A percentile compares a stretch with the other conserved stretches of the same genome.
Evolutionary conservation across 768 basidiomycete species (phyloP).

Genomic region (Sarcomyxa edulis): DNA sequence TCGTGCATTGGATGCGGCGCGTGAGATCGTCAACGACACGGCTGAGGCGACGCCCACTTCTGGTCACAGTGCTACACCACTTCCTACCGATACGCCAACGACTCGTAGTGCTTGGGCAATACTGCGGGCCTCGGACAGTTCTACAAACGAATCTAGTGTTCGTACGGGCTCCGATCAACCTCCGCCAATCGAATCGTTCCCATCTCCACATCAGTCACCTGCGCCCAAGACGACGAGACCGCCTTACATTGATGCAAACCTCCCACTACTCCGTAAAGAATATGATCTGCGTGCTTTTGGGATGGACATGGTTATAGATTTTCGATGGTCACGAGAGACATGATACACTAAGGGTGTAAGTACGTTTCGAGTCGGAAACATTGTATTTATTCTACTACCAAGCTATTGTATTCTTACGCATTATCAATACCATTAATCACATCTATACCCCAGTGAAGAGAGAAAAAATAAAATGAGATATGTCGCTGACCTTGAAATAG

Average conservation of each 20-base stretch:
- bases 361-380: too few relatives aligned
- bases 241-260: constrained; percentile 7
- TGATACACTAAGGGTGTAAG: too few relatives aligned
- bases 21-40: too few relatives aligned
- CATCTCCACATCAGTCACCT: constrained; percentile 1
- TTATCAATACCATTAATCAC: too few relatives aligned
- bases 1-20: constrained; percentile 9
- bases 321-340: constrained; percentile 73
- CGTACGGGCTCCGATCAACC: neutral
- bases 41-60: neutral
- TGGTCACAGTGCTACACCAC: too few relatives aligned
- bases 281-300: constrained; percentile 74
- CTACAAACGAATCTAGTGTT: neutral
- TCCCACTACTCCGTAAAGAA: constrained; percentile 38
- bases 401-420: too few relatives aligned
- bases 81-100: constrained; percentile 1
- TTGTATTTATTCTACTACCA: too few relatives aligned
- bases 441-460: too few relatives aligned
- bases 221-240: too few relatives aligned
- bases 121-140: neutral
- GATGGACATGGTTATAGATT: constrained; percentile 67
- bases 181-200: neutral
- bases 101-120: constrained; percentile 1
- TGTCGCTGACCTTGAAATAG: too few relatives aligned
- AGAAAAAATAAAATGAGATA: too few relatives aligned